Conservation (phyloP, 148 eudicot genomes). For the Arbutus unedo region DNA sequence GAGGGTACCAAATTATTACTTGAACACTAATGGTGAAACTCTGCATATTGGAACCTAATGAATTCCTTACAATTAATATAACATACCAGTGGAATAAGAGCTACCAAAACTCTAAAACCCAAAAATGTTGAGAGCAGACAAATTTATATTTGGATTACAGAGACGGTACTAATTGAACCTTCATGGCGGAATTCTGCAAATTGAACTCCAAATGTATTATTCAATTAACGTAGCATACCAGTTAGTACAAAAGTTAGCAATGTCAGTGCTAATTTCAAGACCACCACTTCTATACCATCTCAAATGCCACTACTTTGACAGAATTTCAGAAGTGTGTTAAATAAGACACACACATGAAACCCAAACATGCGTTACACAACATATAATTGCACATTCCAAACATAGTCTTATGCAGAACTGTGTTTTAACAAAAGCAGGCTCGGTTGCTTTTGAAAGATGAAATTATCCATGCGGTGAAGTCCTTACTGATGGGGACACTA, state of each 20-base stretch:
- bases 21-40: not conserved
- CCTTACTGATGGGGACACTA: not conserved
- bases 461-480: not conserved
- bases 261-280: not conserved
- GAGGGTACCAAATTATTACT: not conserved
- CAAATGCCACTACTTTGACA: not conserved
- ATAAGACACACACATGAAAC: not conserved
- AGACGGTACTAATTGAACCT: not conserved
- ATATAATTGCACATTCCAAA: not conserved
- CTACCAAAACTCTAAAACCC: not conserved
- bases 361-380: not conserved
- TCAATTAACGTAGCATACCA: not conserved
- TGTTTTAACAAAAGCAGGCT: not conserved
- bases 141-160: not conserved
- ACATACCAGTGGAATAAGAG: not conserved
- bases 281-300: constrained; percentile 1
- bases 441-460: not conserved
- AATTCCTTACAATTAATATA: not conserved
- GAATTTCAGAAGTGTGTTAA: not conserved
- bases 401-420: not conserved
- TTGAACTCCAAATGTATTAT: not conserved
- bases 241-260: not conserved
- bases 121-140: constrained; percentile 1
- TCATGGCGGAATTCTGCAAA: not conserved
- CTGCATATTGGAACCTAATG: not conserved